Evolutionary conservation across 1,284 basidiomycete species (phyloP), one percentile per base, ranked within the genome.

Genomic region (Marasmius oreades): DNA sequence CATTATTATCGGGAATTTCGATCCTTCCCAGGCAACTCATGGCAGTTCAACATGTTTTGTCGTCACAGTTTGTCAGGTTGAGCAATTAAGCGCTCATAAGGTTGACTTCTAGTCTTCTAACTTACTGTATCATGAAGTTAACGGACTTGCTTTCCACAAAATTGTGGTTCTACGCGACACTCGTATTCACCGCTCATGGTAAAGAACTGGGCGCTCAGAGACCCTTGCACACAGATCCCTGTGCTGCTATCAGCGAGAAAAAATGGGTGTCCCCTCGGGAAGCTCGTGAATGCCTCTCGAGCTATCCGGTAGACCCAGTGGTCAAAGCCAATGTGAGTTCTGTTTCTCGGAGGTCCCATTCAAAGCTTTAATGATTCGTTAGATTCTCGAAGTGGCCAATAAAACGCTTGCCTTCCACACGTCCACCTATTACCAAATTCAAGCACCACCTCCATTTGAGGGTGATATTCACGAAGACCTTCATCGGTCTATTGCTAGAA

Each of bases 341-440:
- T 16, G 61, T 6, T 2, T 44, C 37, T 36, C 26, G 14, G 26
- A 37, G 22, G 26, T 20, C 18, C 37, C 31, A 18, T 39, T n/a
- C 39, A 23, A 55, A 26, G 51, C n/a, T n/a, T n/a, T n/a, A n/a
- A n/a, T 53, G 31, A 39, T 37, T 55, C 44, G 26, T 51, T 62
- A 81, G 81, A 74, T 81, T 53, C 72, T 84, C 51, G 78, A 84
- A 55, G 80, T 80, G 18, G 73, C 82, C 10, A 83, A 78, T 66
- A 82, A 80, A 67, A 82, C 81, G 0, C 70, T 84, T 28, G 76
- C 78, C 16, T 84, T 85, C 64, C 82, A 84, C 63, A 82, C 82
- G 0, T 84, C 81, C 3, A 75, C 77, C 28, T 84, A 81, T 66
- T 84, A 83, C 60, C 77, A 84, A 65, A 72, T 78, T 46, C 71